Evolutionary conservation across 192 early-diverging fungal genomes (phyloP).

Genomic region (Coemansia sp.): DNA sequence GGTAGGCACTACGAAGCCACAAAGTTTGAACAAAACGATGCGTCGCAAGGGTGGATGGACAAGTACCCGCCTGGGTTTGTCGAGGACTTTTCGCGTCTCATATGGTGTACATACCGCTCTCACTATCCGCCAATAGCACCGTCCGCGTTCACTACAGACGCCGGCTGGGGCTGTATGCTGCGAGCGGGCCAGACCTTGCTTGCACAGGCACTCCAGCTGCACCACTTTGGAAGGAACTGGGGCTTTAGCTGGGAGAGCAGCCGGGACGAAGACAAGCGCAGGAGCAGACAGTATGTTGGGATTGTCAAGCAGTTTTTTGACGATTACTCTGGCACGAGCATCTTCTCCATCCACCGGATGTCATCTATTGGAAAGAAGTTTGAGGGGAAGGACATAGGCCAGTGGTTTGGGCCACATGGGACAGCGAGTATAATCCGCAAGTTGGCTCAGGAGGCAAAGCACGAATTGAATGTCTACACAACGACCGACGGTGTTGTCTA

Average conservation of each 20-base stretch:
- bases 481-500: slow-evolving; percentile 84
- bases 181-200: slow-evolving; percentile 91
- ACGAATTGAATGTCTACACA: slow-evolving; percentile 67
- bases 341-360: slow-evolving; percentile 93
- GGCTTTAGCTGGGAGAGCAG: slow-evolving; percentile 19
- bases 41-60: slow-evolving; percentile 4
- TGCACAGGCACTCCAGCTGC: slow-evolving; percentile 75
- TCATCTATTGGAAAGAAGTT: slow-evolving; percentile 77
- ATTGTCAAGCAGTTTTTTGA: slow-evolving; percentile 84
- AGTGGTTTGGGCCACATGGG: slow-evolving; percentile 95
- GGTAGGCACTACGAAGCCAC: slow-evolving; percentile 39
- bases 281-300: slow-evolving; percentile 32
- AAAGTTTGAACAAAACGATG: neutral
- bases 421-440: slow-evolving; percentile 27
- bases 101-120: slow-evolving; percentile 94
- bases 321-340: slow-evolving; percentile 61
- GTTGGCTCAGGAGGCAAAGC: slow-evolving; percentile 16
- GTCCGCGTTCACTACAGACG: slow-evolving; percentile 79
- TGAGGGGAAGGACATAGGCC: slow-evolving; percentile 84
- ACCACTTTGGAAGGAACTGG: slow-evolving; percentile 69
- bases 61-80: slow-evolving; percentile 59
- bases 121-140: slow-evolving; percentile 78
- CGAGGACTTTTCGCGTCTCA: slow-evolving; percentile 75
- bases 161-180: slow-evolving; percentile 98
- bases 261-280: slow-evolving; percentile 12